Conservation (phyloP, 2,329 filamentous ascomycete genomes). For the Penicillium sp. region DNA sequence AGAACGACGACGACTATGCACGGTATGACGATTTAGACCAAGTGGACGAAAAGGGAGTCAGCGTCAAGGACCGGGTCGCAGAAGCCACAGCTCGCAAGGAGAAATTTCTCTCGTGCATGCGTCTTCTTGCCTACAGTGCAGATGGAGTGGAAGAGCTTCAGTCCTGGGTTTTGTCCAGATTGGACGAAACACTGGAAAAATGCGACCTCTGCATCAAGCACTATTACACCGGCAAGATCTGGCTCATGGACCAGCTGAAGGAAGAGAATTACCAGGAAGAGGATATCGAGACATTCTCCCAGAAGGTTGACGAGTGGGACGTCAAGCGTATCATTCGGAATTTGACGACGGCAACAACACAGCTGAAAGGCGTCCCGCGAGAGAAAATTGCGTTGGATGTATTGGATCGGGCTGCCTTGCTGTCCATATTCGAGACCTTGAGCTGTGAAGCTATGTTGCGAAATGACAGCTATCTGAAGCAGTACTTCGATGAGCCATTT, state of each 20-base stretch:
- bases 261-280: slow-evolving; percentile 56
- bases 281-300: slow-evolving; percentile 52
- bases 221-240: slow-evolving; percentile 68
- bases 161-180: slow-evolving; percentile 56
- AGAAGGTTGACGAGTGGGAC: slow-evolving; percentile 60
- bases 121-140: slow-evolving; percentile 66
- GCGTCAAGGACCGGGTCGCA: slow-evolving; percentile 47
- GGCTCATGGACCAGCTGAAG: slow-evolving; percentile 61
- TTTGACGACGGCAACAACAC: slow-evolving; percentile 55
- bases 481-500: slow-evolving; percentile 80
- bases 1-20: slow-evolving; percentile 60
- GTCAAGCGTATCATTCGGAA: slow-evolving; percentile 61
- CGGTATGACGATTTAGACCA: slow-evolving; percentile 61
- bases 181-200: slow-evolving; percentile 59
- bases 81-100: slow-evolving; percentile 58
- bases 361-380: slow-evolving; percentile 52
- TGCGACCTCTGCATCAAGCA: slow-evolving; percentile 71
- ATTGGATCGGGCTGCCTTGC: slow-evolving; percentile 61
- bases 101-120: slow-evolving; percentile 64
- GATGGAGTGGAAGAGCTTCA: slow-evolving; percentile 61
- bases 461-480: slow-evolving; percentile 51
- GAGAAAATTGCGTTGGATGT: slow-evolving; percentile 51
- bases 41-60: slow-evolving; percentile 45
- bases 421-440: slow-evolving; percentile 83
- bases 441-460: slow-evolving; percentile 77